Conservation (phyloP, 2,329 filamentous ascomycete genomes). For the Harringtonia aguacate region DNA sequence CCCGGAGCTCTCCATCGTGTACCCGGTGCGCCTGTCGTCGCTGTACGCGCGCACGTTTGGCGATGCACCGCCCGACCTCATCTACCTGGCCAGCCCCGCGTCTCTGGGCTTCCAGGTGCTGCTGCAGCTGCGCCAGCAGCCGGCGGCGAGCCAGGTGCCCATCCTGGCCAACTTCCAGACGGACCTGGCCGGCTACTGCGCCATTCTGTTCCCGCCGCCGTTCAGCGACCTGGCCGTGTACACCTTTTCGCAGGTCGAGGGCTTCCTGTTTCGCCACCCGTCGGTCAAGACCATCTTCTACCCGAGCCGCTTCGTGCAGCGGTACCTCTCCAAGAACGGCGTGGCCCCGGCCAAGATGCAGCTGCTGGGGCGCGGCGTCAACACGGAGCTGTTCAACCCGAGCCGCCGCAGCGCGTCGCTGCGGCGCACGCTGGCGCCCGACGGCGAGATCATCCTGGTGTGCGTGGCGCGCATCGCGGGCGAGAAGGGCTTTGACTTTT, state of each 20-base stretch:
- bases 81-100: conserved; percentile 60
- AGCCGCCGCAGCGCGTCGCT: conserved; percentile 37
- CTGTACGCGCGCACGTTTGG: conserved; percentile 52
- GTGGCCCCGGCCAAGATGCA: conserved; percentile 47
- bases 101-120: conserved; percentile 62
- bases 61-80: conserved; percentile 44
- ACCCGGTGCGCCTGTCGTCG: conserved; percentile 54
- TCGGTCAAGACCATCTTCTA: conserved; percentile 59
- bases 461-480: conserved; percentile 57
- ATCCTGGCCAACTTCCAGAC: conserved; percentile 63
- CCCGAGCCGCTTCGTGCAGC: conserved; percentile 50
- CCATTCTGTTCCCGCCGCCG: conserved; percentile 55
- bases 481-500: conserved; percentile 61
- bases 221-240: conserved; percentile 51
- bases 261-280: conserved; percentile 51
- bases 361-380: conserved; percentile 53
- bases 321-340: conserved; percentile 47
- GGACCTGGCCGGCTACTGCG: conserved; percentile 57
- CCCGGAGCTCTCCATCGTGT: conserved; percentile 58
- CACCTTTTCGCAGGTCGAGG: conserved; percentile 52
- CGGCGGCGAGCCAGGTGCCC: conserved; percentile 40
- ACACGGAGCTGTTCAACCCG: conserved; percentile 51
- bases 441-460: conserved; percentile 53
- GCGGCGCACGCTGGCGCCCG: conserved; percentile 43
- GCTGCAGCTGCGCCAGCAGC: conserved; percentile 54